These are phyloP conservation scores for Salmacisia buchloeana DNA, from an alignment of 1,284 basidiomycete genomes.

Conservation along the genomic window DNA sequence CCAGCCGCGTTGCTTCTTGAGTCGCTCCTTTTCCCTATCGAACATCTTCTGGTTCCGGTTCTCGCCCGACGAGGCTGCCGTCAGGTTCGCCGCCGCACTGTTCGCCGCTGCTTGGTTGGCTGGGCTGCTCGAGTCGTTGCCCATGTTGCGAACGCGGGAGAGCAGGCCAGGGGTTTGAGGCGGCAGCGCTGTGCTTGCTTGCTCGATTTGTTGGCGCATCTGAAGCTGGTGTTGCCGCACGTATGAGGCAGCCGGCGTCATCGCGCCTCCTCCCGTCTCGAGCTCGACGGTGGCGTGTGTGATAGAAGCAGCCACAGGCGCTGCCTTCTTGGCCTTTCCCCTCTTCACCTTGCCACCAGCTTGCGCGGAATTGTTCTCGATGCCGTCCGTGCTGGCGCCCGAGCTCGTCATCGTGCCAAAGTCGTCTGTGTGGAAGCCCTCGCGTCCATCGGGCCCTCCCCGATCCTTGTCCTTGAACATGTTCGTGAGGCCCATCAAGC, in stretches of 20 bases:
- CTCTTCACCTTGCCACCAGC: conserved; percentile 44
- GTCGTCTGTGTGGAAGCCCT: conserved; percentile 55
- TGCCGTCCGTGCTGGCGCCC: conserved; percentile 44
- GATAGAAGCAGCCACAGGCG: conserved; percentile 67
- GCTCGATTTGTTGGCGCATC: conserved; percentile 62
- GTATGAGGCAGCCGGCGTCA: conserved; percentile 86
- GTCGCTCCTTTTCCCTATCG: conserved; percentile 51
- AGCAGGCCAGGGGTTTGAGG: background rate
- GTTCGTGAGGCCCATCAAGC: conserved; percentile 83
- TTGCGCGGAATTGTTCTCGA: conserved; percentile 51
- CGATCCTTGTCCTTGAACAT: conserved; percentile 64
- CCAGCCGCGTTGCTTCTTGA: conserved; percentile 47
- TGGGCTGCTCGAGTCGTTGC: conserved; percentile 21
- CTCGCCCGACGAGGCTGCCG: too few species aligned
- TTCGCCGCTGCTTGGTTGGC: conserved; percentile 50
- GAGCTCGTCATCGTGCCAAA: conserved; percentile 55
- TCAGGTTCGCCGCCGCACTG: conserved; percentile 53
- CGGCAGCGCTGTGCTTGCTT: conserved; percentile 52
- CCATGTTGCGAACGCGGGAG: background rate
- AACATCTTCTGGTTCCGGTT: conserved; percentile 53
- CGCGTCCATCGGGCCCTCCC: conserved; percentile 54
- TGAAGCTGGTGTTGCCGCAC: conserved; percentile 74
- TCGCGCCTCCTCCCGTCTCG: conserved; percentile 62
- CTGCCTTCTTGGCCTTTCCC: conserved; percentile 57
- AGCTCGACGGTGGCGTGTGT: conserved; percentile 80